A percentile compares a stretch with the other conserved stretches of the same genome.
Evolutionary conservation across 805 yeast genomes (phyloP).

Genomic region (Candida pini): DNA sequence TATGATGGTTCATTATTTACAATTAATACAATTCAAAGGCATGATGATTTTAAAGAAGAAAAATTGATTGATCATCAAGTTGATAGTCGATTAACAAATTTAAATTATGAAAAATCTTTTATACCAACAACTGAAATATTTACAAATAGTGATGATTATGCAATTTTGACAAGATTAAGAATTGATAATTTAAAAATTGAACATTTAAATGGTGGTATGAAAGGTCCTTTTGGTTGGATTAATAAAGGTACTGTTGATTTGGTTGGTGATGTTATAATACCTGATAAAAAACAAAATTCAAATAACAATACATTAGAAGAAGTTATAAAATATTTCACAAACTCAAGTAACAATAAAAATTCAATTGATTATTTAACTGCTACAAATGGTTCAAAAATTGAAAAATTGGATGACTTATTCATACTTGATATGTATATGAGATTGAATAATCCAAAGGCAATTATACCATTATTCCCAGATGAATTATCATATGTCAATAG

Average conservation of each 20-base stretch:
- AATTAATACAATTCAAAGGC: constrained; percentile 69
- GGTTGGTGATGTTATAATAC: constrained; percentile 84
- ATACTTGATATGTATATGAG: constrained; percentile 75
- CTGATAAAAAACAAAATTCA: constrained; percentile 40
- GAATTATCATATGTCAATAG: constrained; percentile 88
- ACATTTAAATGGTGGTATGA: constrained; percentile 82
- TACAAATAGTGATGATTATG: not conserved
- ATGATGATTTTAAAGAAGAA: constrained; percentile 40
- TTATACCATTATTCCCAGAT: constrained; percentile 80
- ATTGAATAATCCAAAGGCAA: constrained; percentile 81
- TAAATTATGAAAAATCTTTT: not conserved
- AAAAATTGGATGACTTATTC: constrained; percentile 31
- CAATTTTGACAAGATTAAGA: constrained; percentile 60
- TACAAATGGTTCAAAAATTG: constrained; percentile 1
- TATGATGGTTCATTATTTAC: constrained; percentile 93
- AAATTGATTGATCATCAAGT: constrained; percentile 21
- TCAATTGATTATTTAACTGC: not conserved
- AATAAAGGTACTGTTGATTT: constrained; percentile 87
- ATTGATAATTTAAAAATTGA: constrained; percentile 83
- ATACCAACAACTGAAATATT: not conserved
- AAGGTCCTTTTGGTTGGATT: constrained; percentile 98
- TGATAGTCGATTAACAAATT: constrained; percentile 8
- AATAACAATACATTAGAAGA: constrained; percentile 40
- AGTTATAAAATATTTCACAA: constrained; percentile 31
- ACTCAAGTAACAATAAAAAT: not conserved